Evolutionary conservation across 345 rosid genomes (phyloP).

Genomic region (Populus deltoides): DNA sequence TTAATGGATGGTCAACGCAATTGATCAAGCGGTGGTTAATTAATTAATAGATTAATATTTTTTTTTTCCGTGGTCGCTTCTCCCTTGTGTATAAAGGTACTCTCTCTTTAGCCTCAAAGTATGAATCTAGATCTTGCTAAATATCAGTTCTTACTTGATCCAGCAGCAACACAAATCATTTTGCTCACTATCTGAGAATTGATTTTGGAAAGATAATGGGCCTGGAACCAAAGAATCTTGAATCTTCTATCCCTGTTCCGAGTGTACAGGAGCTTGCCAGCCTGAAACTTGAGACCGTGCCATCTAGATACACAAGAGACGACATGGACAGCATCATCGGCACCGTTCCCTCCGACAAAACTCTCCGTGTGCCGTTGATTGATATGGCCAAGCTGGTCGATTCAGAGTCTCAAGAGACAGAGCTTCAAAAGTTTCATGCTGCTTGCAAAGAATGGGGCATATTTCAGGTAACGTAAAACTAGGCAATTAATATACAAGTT

Average conservation of each 20-base stretch:
- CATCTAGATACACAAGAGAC: constrained; percentile 24
- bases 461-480: constrained; percentile 17
- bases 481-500: no score
- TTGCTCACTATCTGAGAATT: no score
- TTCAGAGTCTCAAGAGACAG: constrained; percentile 2
- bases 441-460: constrained; percentile 38
- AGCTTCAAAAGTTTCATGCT: constrained; percentile 30
- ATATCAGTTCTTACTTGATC: no score
- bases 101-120: no score
- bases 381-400: constrained; percentile 29
- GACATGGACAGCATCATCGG: background rate
- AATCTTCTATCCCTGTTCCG: constrained; percentile 31
- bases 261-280: constrained; percentile 34
- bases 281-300: constrained; percentile 18
- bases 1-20: no score
- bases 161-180: no score
- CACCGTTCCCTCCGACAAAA: background rate
- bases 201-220: no score
- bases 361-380: constrained; percentile 23
- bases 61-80: no score
- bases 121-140: no score
- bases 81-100: no score
- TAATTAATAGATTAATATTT: no score
- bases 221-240: constrained; percentile 10
- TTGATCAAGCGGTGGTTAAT: no score